Conservation (phyloP, 495 filamentous ascomycete genomes). For the Penicillium cataractarum region DNA sequence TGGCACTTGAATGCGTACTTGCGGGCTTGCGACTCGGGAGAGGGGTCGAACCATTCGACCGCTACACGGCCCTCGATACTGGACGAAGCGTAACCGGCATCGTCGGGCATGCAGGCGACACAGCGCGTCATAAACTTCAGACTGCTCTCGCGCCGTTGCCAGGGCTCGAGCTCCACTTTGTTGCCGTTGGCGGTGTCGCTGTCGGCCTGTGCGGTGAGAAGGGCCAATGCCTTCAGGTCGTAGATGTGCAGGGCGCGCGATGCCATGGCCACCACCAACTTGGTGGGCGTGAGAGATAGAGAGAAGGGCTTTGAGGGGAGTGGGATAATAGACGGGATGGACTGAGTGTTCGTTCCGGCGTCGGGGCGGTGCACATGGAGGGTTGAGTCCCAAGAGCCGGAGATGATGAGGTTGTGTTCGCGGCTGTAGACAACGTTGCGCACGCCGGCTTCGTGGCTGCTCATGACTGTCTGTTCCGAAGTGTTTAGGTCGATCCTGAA, state of each 20-base stretch:
- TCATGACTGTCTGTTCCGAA: slow-evolving; percentile 72
- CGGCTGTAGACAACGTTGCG: slow-evolving; percentile 81
- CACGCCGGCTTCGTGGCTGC: slow-evolving; percentile 76
- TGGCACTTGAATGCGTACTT: slow-evolving; percentile 99
- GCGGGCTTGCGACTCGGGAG: slow-evolving; percentile 76
- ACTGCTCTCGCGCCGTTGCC: slow-evolving; percentile 87
- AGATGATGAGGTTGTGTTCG: slow-evolving; percentile 77
- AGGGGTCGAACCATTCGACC: slow-evolving; percentile 96
- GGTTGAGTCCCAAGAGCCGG: slow-evolving; percentile 90
- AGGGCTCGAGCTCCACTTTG: slow-evolving; percentile 68
- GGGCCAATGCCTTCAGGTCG: slow-evolving; percentile 71
- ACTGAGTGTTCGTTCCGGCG: slow-evolving; percentile 42
- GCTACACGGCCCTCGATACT: slow-evolving; percentile 93
- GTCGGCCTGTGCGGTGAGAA: slow-evolving; percentile 54
- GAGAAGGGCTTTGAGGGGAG: slow-evolving; percentile 88
- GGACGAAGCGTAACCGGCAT: slow-evolving; percentile 84
- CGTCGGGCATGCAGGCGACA: slow-evolving; percentile 95
- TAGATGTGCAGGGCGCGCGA: slow-evolving; percentile 89
- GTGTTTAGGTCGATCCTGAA: slow-evolving; percentile 72
- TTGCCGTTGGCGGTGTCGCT: slow-evolving; percentile 35
- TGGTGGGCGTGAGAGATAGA: slow-evolving; percentile 75
- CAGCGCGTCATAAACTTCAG: slow-evolving; percentile 95
- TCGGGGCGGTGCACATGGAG: slow-evolving; percentile 77
- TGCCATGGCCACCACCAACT: slow-evolving; percentile 95
- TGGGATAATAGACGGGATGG: slow-evolving; percentile 58